Evolutionary conservation across 345 rosid genomes (phyloP).

Genomic region (Rhizophora apiculata): DNA sequence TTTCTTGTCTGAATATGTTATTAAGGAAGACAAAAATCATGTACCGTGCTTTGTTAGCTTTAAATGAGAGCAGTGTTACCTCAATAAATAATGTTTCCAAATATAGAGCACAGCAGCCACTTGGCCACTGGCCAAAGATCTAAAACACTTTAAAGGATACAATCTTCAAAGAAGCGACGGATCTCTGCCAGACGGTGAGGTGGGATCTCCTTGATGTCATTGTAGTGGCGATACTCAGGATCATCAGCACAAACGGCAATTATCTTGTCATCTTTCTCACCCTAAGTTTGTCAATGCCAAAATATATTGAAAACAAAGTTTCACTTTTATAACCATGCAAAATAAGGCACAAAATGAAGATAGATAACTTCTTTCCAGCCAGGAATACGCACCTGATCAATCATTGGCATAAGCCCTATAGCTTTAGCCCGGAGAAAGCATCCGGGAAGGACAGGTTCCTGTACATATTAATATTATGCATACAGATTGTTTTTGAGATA

Average conservation of each 20-base stretch:
- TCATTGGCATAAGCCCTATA: constrained; percentile 36
- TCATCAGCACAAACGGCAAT: constrained; percentile 38
- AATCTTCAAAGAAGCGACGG: constrained; percentile 37
- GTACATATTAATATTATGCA: not conserved
- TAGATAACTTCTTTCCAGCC: not conserved
- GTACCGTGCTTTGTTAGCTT: not conserved
- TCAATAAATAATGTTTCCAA: not conserved
- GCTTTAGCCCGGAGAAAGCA: constrained; percentile 39
- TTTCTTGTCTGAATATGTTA: constrained; percentile 38
- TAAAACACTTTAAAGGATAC: constrained; percentile 23
- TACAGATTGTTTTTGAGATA: no score
- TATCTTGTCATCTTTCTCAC: constrained; percentile 37
- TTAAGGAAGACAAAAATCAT: constrained; percentile 11
- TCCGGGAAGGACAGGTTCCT: constrained; percentile 39
- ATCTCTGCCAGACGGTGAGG: constrained; percentile 38
- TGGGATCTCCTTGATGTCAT: constrained; percentile 34
- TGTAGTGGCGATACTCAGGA: constrained; percentile 33
- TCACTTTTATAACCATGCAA: not conserved
- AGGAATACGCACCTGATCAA: constrained; percentile 26
- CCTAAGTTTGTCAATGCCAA: constrained; percentile 15
- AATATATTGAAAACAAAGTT: not conserved
- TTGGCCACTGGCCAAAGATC: not conserved
- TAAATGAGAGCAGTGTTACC: not conserved
- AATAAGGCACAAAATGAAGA: not conserved
- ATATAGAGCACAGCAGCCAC: not conserved